phyloP scores from a whole-genome alignment of 768 basidiomycete genomes.

The Sistotremastrum niveocremeum region DNA sequence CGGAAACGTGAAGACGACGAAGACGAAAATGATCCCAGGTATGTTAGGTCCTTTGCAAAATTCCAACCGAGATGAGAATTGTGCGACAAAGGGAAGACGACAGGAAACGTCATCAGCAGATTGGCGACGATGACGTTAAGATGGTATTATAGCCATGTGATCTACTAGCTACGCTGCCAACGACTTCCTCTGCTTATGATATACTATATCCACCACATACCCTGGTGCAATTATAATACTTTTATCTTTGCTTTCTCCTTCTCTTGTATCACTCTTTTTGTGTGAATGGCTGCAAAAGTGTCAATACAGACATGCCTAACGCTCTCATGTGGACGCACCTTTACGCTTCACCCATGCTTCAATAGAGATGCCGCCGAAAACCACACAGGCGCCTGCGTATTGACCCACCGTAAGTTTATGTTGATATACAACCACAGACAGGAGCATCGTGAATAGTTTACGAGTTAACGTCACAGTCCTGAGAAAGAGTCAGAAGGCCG shows the following conservation, averaged over 20 bases:
- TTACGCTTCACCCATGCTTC: constrained; percentile 86
- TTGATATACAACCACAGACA: constrained; percentile 86
- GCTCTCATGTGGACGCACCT: constrained; percentile 31
- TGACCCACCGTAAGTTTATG: constrained; percentile 76
- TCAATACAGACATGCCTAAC: constrained; percentile 4
- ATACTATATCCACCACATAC: constrained; percentile 1
- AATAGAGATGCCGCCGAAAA: constrained; percentile 90
- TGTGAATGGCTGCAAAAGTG: constrained; percentile 48
- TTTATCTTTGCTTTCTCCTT: constrained; percentile 79
- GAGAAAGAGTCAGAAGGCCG: constrained; percentile 1
- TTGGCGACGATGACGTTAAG: constrained; percentile 17
- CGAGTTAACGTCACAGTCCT: constrained; percentile 93
- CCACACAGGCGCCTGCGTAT: constrained; percentile 84
- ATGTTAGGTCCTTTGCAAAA: not conserved
- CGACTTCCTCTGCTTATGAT: not conserved
- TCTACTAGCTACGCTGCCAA: too few relatives aligned
- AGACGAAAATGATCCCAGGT: constrained; percentile 44
- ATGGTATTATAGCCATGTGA: constrained; percentile 23
- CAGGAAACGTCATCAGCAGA: constrained; percentile 24
- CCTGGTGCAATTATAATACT: constrained; percentile 34
- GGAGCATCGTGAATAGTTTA: constrained; percentile 95
- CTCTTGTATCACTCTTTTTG: constrained; percentile 67
- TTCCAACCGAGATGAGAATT: constrained; percentile 16
- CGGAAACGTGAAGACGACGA: constrained; percentile 63
- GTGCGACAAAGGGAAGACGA: constrained; percentile 24